Percentiles rank a stretch among this genome's conserved stretches.
phyloP scores from a whole-genome alignment of 2,329 filamentous ascomycete species.

The Mariannaea elegans region DNA sequence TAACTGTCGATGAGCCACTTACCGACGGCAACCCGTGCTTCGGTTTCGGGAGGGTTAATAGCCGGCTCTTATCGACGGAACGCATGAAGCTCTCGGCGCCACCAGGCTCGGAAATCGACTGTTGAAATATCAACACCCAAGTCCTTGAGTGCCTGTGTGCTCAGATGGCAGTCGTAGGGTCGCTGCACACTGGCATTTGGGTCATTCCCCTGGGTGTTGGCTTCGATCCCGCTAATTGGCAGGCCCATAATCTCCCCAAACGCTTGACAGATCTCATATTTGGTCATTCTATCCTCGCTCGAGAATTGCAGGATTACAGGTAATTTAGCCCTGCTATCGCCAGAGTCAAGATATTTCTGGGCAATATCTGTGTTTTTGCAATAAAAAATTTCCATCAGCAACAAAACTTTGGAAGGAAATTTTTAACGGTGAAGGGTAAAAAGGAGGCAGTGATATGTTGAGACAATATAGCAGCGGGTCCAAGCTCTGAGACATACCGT shows the following conservation, averaged over 20 bases:
- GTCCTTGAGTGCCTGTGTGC: conserved; percentile 76
- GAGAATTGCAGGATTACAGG: conserved; percentile 84
- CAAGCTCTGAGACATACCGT: conserved; percentile 56
- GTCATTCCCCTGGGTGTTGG: conserved; percentile 77
- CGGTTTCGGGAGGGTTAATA: neutral
- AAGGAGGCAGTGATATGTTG: neutral
- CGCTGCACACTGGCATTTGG: conserved; percentile 76
- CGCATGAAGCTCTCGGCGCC: conserved; percentile 71
- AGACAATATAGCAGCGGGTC: conserved; percentile 21
- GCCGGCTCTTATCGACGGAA: conserved; percentile 59
- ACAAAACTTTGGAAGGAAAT: neutral
- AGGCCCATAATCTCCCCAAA: conserved; percentile 84
- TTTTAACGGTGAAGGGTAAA: neutral
- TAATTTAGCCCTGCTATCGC: conserved; percentile 59
- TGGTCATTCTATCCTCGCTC: conserved; percentile 86
- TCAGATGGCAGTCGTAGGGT: conserved; percentile 89
- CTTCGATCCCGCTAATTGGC: conserved; percentile 71
- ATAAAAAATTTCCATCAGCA: conserved; percentile 4
- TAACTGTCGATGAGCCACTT: neutral
- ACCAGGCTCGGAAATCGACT: conserved; percentile 82
- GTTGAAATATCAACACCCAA: conserved; percentile 79
- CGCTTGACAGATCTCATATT: conserved; percentile 85
- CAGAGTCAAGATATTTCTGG: conserved; percentile 67
- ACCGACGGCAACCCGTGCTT: neutral
- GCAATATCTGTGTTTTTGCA: conserved; percentile 66